A percentile compares a stretch with the other conserved stretches of the same genome.
Conservation (phyloP, 2,329 filamentous ascomycete genomes). For the Cyphellophora attinorum region DNA sequence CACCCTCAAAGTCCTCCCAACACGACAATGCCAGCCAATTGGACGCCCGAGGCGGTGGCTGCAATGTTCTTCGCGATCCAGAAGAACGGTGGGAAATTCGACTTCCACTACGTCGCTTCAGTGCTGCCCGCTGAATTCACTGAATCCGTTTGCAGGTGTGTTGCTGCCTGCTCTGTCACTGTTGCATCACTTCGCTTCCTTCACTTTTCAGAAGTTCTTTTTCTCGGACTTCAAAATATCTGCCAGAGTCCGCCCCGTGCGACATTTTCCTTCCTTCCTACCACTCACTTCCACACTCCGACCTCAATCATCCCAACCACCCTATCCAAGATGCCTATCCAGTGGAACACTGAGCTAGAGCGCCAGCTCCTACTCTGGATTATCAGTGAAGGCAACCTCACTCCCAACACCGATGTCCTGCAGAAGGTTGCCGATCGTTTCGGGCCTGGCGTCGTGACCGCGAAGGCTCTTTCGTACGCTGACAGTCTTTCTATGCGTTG, state of each 20-base stretch:
- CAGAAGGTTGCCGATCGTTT: too few relatives aligned
- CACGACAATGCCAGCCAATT: not conserved
- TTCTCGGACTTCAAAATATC: not conserved
- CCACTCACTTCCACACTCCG: conserved; percentile 1
- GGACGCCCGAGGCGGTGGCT: not conserved
- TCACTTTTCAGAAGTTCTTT: not conserved
- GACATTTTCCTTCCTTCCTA: not conserved
- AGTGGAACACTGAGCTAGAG: conserved; percentile 13
- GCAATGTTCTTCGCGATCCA: not conserved
- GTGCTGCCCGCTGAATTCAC: conserved; percentile 15
- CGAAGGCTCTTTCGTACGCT: too few relatives aligned
- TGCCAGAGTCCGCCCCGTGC: conserved; percentile 2
- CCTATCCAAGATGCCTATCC: conserved; percentile 14
- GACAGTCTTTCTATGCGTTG: too few relatives aligned
- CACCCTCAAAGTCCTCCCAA: conserved; percentile 2
- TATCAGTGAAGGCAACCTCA: conserved; percentile 9
- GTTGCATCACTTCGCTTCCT: not conserved
- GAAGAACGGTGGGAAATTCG: conserved; percentile 7
- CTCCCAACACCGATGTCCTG: not conserved
- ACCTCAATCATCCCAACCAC: not conserved
- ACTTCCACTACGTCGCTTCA: conserved; percentile 13
- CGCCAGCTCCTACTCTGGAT: conserved; percentile 12
- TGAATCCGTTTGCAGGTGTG: conserved; percentile 9
- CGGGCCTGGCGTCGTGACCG: too few relatives aligned
- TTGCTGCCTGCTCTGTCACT: conserved; percentile 12